Conservation (phyloP, 495 filamentous ascomycete species). For the Friedmanniomyces endolithicus region DNA sequence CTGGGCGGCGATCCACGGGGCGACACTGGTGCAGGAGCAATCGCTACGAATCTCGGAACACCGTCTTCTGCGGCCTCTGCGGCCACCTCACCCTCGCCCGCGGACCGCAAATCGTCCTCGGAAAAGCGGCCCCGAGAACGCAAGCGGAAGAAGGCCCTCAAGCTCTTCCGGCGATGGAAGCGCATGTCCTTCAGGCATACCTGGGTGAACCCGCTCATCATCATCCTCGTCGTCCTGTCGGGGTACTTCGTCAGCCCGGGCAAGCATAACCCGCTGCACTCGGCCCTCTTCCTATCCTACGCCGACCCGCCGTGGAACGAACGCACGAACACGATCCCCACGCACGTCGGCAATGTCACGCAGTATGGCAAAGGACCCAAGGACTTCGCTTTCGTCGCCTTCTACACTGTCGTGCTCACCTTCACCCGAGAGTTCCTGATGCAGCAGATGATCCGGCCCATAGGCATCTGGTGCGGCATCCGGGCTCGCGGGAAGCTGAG, state of each 20-base stretch:
- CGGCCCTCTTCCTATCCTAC: constrained; percentile 91
- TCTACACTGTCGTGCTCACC: constrained; percentile 78
- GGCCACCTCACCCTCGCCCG: neutral
- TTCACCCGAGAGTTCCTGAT: constrained; percentile 96
- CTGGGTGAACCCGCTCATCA: constrained; percentile 57
- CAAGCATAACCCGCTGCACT: constrained; percentile 68
- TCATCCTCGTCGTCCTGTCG: constrained; percentile 50
- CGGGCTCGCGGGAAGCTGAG: constrained; percentile 64
- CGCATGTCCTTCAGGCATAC: constrained; percentile 31
- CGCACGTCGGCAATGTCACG: constrained; percentile 73
- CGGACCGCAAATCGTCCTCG: neutral
- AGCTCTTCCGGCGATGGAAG: constrained; percentile 29
- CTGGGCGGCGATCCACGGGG: constrained; percentile 21
- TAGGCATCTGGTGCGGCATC: constrained; percentile 60
- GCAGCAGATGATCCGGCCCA: constrained; percentile 76
- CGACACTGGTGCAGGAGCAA: constrained; percentile 20
- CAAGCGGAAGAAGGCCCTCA: constrained; percentile 31
- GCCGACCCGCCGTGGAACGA: constrained; percentile 44
- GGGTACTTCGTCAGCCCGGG: constrained; percentile 70
- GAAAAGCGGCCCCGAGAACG: constrained; percentile 22
- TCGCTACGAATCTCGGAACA: constrained; percentile 16
- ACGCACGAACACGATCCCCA: constrained; percentile 31
- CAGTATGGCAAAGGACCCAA: constrained; percentile 84
- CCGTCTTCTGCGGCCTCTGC: neutral
- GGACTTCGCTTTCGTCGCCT: constrained; percentile 77